A percentile compares a stretch with the other conserved stretches of the same genome.
Conservation (phyloP, 352 stramenopile genomes). For the Phytophthora brassicae region DNA sequence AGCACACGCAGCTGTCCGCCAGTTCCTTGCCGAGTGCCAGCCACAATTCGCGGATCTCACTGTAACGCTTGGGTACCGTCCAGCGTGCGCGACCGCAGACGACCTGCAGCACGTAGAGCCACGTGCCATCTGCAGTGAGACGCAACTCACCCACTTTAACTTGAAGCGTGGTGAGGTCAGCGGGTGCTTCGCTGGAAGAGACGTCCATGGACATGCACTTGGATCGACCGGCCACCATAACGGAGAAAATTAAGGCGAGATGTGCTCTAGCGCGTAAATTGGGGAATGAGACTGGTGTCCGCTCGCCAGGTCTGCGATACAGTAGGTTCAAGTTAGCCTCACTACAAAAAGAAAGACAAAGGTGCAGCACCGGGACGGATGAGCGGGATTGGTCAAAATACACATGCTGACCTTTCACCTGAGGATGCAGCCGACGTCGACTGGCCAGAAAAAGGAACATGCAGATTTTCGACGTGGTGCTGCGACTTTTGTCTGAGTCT, state of each 20-base stretch:
- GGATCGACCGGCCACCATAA: constrained; percentile 21
- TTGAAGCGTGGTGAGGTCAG: constrained; percentile 55
- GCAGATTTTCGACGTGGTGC: too few relatives aligned
- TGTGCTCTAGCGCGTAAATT: constrained; percentile 9
- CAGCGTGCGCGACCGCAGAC: constrained; percentile 46
- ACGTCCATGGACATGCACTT: constrained; percentile 34
- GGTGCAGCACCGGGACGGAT: neutral
- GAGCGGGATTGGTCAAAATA: constrained; percentile 23
- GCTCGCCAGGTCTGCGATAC: constrained; percentile 12
- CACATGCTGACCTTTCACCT: too few relatives aligned
- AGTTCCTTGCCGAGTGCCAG: constrained; percentile 43
- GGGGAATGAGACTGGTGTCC: constrained; percentile 25
- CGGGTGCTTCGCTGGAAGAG: constrained; percentile 5
- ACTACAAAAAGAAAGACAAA: constrained; percentile 17
- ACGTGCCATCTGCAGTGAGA: constrained; percentile 55
- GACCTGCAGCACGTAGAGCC: constrained; percentile 72
- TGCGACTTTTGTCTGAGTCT: too few relatives aligned
- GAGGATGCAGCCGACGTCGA: constrained; percentile 16
- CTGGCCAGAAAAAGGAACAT: too few relatives aligned
- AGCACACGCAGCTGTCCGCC: constrained; percentile 38
- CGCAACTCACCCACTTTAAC: constrained; percentile 60
- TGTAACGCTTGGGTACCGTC: constrained; percentile 63
- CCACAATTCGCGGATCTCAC: constrained; percentile 77
- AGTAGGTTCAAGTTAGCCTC: constrained; percentile 26
- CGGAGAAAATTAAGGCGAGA: constrained; percentile 2